Conservation (phyloP, 306 rosid genomes). For the Pyrus communis region DNA sequence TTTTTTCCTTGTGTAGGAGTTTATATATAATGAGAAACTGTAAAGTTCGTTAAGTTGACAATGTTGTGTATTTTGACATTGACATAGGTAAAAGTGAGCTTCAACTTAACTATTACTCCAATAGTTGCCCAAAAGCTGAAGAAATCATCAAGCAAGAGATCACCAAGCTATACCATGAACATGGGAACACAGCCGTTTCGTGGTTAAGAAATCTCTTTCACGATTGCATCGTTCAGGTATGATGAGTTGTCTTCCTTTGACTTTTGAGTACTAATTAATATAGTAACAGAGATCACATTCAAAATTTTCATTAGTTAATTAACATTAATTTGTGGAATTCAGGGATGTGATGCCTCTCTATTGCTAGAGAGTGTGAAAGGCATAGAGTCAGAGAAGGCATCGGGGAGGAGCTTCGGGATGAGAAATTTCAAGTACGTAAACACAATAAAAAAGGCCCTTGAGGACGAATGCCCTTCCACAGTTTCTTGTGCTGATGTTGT, state of each 20-base stretch:
- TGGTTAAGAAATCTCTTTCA: conserved; percentile 97
- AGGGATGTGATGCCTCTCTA: conserved; percentile 89
- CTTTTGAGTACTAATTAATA: not conserved
- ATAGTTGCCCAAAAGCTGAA: conserved; percentile 80
- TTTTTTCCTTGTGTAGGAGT: no score
- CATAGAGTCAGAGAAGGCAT: conserved; percentile 54
- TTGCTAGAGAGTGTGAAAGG: conserved; percentile 33
- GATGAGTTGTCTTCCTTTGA: not conserved
- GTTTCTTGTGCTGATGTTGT: conserved; percentile 91
- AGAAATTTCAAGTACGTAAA: conserved; percentile 70
- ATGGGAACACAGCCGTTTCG: conserved; percentile 79
- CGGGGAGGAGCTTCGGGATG: conserved; percentile 68
- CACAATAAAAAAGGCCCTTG: conserved; percentile 63
- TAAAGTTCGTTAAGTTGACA: not conserved
- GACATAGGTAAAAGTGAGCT: conserved; percentile 57
- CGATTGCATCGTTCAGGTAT: conserved; percentile 76
- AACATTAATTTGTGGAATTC: not conserved
- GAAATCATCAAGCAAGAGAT: conserved; percentile 68
- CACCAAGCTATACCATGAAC: conserved; percentile 43
- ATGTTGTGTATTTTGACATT: not conserved
- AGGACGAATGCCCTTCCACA: conserved; percentile 51
- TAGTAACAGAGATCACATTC: not conserved
- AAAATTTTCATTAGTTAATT: not conserved
- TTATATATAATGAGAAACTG: not conserved
- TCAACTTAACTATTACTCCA: conserved; percentile 40